phyloP scores from a whole-genome alignment of 1,139 yeast species.

The Pichia sp. region DNA sequence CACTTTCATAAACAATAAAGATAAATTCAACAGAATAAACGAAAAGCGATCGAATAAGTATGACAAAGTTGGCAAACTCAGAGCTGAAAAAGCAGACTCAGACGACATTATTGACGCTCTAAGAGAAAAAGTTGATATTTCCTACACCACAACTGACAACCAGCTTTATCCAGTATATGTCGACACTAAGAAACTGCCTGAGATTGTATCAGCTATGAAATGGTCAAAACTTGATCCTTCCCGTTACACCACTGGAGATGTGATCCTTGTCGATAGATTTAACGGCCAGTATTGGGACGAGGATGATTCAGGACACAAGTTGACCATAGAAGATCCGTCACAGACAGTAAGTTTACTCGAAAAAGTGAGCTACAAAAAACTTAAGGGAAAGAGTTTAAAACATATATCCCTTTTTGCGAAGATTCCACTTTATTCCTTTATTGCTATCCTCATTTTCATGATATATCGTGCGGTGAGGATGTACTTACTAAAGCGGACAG shows the following conservation, averaged over 20 bases:
- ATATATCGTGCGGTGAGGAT: background rate
- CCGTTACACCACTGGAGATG: constrained; percentile 44
- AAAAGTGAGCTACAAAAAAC: constrained; percentile 11
- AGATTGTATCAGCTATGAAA: constrained; percentile 35
- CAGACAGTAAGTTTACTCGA: constrained; percentile 17
- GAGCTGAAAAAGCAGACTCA: constrained; percentile 41
- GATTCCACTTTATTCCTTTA: background rate
- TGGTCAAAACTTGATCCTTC: constrained; percentile 39
- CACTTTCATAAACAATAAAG: constrained; percentile 29
- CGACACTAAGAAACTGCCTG: constrained; percentile 42
- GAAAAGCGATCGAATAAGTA: constrained; percentile 42
- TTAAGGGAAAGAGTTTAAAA: constrained; percentile 7
- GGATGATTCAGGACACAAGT: constrained; percentile 11
- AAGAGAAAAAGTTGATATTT: constrained; percentile 43
- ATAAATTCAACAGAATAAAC: constrained; percentile 39
- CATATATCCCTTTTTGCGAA: background rate
- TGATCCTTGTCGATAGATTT: constrained; percentile 37
- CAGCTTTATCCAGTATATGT: constrained; percentile 48
- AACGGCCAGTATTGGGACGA: constrained; percentile 26
- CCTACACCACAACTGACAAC: constrained; percentile 37
- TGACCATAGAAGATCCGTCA: constrained; percentile 14
- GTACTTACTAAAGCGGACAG: background rate
- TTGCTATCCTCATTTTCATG: background rate
- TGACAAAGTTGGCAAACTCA: constrained; percentile 40
- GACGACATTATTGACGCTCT: constrained; percentile 42